A percentile compares a stretch with the other conserved stretches of the same genome.
phyloP scores from a whole-genome alignment of 768 basidiomycete species.

The Auriculariales sp. region DNA sequence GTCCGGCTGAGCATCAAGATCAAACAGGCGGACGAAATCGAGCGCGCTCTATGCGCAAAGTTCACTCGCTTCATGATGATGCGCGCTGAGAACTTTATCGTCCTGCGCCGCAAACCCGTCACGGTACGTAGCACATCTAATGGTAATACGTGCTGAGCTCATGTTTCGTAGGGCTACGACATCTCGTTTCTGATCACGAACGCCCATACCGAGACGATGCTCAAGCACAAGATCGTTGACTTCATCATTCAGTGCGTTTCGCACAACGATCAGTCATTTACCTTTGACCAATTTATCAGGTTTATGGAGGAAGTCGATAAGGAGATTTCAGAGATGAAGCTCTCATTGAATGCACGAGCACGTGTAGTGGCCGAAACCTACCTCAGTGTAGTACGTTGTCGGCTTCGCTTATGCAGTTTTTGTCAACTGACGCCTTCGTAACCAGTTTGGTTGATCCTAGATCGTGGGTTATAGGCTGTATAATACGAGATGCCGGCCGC shows the following conservation, averaged over 20 bases:
- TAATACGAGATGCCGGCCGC: too few species aligned
- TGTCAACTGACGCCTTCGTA: too few species aligned
- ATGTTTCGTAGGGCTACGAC: conserved; percentile 78
- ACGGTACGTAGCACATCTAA: conserved; percentile 32
- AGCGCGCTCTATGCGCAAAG: conserved; percentile 92
- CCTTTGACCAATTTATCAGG: conserved; percentile 21
- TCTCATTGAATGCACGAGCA: conserved; percentile 88
- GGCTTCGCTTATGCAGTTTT: too few species aligned
- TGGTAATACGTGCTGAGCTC: not conserved
- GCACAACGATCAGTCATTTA: conserved; percentile 4
- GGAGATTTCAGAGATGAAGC: conserved; percentile 99
- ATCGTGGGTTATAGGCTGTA: too few species aligned
- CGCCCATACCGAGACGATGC: conserved; percentile 92
- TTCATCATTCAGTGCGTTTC: conserved; percentile 88
- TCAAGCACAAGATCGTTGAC: conserved; percentile 99
- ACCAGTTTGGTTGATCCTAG: too few species aligned
- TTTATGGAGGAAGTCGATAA: conserved; percentile 99
- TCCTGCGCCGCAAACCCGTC: conserved; percentile 88
- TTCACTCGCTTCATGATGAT: conserved; percentile 99
- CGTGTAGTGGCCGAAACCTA: conserved; percentile 97
- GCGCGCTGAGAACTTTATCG: conserved; percentile 92
- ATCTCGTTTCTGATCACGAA: conserved; percentile 98
- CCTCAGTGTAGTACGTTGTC: conserved; percentile 74
- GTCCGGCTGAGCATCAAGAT: conserved; percentile 95
- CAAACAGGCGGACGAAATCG: conserved; percentile 98